These are phyloP conservation scores for Pichia exigua DNA, from an alignment of 805 yeast genomes.

Conservation along the genomic window DNA sequence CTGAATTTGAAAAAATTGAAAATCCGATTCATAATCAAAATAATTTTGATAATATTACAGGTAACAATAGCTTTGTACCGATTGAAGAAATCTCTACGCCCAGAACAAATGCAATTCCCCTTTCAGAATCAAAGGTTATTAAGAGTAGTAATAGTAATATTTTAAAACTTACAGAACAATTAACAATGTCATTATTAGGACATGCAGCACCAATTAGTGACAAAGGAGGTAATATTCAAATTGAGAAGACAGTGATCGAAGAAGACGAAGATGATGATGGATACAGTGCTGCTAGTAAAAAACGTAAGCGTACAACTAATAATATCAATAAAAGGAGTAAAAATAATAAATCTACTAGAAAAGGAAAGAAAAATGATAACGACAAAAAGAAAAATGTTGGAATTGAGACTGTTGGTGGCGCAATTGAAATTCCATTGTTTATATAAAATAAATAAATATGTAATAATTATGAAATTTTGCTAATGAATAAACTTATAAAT, in stretches of 20 bases:
- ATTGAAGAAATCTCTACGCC: not conserved
- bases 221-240: not conserved
- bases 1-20: constrained; percentile 8
- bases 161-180: constrained; percentile 19
- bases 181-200: constrained; percentile 22
- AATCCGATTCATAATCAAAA: not conserved
- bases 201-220: not conserved
- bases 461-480: not conserved
- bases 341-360: constrained; percentile 3
- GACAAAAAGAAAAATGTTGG: constrained; percentile 16
- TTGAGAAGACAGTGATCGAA: constrained; percentile 4
- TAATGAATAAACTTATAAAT: too few species aligned
- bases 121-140: not conserved
- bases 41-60: not conserved
- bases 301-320: constrained; percentile 3
- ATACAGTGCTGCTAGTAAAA: not conserved
- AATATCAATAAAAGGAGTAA: constrained; percentile 7
- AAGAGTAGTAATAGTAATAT: constrained; percentile 1
- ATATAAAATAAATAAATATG: constrained; percentile 10
- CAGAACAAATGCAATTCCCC: not conserved
- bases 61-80: not conserved
- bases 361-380: constrained; percentile 1
- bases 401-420: constrained; percentile 35
- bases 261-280: constrained; percentile 1
- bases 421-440: constrained; percentile 39